phyloP scores from a whole-genome alignment of 441 rosid genomes.

The Erodium moschatum region DNA sequence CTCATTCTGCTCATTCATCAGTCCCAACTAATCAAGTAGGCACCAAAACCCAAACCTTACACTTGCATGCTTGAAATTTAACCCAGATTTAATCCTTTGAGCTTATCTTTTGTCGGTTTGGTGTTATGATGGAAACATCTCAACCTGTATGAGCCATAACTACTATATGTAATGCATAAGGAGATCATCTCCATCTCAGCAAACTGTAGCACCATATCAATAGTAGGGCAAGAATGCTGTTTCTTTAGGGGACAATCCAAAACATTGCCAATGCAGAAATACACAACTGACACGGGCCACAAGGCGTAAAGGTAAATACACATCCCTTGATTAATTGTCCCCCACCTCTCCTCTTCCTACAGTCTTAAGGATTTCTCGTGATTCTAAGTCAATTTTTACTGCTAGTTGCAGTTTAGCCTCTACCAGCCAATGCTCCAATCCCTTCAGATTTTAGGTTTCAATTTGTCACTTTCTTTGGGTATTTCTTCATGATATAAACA shows the following conservation, averaged over 20 bases:
- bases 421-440: background rate
- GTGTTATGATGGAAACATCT: background rate
- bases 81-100: background rate
- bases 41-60: background rate
- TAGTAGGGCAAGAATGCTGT: background rate
- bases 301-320: background rate
- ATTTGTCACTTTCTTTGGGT: background rate
- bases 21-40: background rate
- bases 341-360: constrained; percentile 1
- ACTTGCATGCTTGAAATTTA: background rate
- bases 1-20: background rate
- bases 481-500: background rate
- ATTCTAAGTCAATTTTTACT: background rate
- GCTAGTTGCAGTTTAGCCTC: background rate
- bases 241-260: background rate
- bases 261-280: background rate
- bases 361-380: background rate
- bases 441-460: background rate
- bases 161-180: background rate
- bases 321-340: background rate
- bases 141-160: background rate
- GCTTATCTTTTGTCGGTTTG: background rate
- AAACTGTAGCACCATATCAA: background rate
- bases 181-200: background rate
- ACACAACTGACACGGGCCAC: background rate